These are phyloP conservation scores for Phalaenopsis hybrid DNA, from an alignment of 116 monocot species.

Conservation along the genomic window DNA sequence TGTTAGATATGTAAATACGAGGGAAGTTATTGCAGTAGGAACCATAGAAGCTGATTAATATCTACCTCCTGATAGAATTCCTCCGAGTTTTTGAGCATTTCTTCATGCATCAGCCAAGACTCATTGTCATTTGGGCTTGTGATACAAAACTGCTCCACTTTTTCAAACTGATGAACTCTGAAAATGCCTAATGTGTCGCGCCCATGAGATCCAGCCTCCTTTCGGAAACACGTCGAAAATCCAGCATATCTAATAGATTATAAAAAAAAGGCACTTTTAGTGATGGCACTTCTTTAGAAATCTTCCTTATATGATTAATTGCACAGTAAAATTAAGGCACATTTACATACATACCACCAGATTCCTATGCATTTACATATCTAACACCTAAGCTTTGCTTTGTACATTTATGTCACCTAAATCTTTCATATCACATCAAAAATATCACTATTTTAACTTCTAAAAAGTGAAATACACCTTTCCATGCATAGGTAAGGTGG, in stretches of 20 bases:
- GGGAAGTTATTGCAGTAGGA: not conserved
- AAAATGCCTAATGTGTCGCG: constrained; percentile 90
- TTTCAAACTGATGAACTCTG: constrained; percentile 97
- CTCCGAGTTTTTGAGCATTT: constrained; percentile 90
- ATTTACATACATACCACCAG: too few species aligned
- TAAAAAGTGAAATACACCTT: too few species aligned
- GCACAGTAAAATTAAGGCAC: not conserved
- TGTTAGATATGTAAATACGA: not conserved
- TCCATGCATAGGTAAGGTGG: too few species aligned
- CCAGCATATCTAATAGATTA: constrained; percentile 69
- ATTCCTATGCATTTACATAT: too few species aligned
- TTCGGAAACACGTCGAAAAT: constrained; percentile 91
- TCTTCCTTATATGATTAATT: not conserved
- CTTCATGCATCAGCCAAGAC: constrained; percentile 96
- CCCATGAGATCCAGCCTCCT: constrained; percentile 97
- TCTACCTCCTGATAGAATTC: constrained; percentile 87
- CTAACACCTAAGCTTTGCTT: too few species aligned
- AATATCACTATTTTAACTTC: too few species aligned
- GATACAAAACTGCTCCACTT: constrained; percentile 91
- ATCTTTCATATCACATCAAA: too few species aligned
- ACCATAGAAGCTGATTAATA: not conserved
- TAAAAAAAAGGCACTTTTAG: not conserved
- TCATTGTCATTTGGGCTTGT: constrained; percentile 77
- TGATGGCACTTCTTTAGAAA: not conserved
- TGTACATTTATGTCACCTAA: too few species aligned